These are phyloP conservation scores for Lodderomyces beijingensis DNA, from an alignment of 1,139 yeast genomes.

Conservation along the genomic window DNA sequence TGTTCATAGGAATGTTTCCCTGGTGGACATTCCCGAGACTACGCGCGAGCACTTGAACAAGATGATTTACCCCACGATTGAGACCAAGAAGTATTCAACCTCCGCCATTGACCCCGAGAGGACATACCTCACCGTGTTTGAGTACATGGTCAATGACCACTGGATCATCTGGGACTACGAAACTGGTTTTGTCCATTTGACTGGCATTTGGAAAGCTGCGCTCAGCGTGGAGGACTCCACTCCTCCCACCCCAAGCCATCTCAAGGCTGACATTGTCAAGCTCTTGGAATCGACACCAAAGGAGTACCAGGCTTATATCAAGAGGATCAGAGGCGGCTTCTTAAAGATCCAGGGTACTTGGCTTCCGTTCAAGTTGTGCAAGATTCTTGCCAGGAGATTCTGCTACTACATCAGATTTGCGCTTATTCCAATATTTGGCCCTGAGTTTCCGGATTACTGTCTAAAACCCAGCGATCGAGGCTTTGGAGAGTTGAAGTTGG, in stretches of 20 bases:
- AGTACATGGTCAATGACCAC: constrained; percentile 58
- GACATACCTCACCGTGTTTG: constrained; percentile 67
- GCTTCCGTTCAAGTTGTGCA: constrained; percentile 74
- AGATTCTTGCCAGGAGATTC: constrained; percentile 64
- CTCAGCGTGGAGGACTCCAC: constrained; percentile 19
- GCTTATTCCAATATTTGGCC: constrained; percentile 78
- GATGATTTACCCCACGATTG: constrained; percentile 30
- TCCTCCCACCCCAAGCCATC: constrained; percentile 23
- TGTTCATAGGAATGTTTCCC: constrained; percentile 5
- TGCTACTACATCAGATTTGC: constrained; percentile 76
- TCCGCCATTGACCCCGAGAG: constrained; percentile 58
- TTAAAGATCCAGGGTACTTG: constrained; percentile 94
- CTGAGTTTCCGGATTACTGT: constrained; percentile 66
- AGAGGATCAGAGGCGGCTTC: constrained; percentile 86
- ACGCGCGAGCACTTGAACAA: constrained; percentile 7
- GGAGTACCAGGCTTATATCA: constrained; percentile 56
- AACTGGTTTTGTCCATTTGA: constrained; percentile 84
- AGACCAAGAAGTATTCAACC: constrained; percentile 66
- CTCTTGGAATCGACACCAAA: constrained; percentile 71
- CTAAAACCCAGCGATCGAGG: constrained; percentile 61
- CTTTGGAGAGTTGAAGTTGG: constrained; percentile 58
- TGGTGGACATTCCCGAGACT: constrained; percentile 3
- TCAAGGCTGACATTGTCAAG: constrained; percentile 74
- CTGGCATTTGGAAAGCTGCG: constrained; percentile 86
- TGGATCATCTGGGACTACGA: constrained; percentile 87